Conservation (phyloP, 495 filamentous ascomycete species). For the Penicillium simplicissimum region DNA sequence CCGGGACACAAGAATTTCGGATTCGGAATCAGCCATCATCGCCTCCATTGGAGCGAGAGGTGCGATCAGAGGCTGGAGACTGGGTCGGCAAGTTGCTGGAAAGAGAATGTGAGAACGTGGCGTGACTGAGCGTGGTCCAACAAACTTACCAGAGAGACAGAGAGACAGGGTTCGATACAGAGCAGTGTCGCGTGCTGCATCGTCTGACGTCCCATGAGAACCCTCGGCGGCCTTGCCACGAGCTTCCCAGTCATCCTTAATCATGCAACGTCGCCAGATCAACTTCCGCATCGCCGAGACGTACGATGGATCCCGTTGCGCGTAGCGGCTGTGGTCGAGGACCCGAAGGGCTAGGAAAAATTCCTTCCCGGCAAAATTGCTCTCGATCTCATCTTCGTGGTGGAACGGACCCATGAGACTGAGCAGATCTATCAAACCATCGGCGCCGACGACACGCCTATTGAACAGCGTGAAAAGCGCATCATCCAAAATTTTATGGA, state of each 20-base stretch:
- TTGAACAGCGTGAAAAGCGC: constrained; percentile 65
- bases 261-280: constrained; percentile 81
- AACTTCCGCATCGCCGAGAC: constrained; percentile 61
- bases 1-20: constrained; percentile 53
- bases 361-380: constrained; percentile 46
- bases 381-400: constrained; percentile 35
- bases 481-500: constrained; percentile 63
- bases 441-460: constrained; percentile 64
- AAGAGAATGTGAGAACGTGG: constrained; percentile 5
- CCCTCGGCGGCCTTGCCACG: constrained; percentile 40
- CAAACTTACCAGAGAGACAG: constrained; percentile 36
- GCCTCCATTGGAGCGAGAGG: constrained; percentile 51
- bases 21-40: constrained; percentile 50
- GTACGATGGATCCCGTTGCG: constrained; percentile 49
- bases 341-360: constrained; percentile 74
- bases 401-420: constrained; percentile 61
- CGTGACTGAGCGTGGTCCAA: neutral
- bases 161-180: constrained; percentile 35
- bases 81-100: constrained; percentile 21
- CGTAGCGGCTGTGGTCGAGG: constrained; percentile 56
- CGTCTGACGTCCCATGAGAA: constrained; percentile 27
- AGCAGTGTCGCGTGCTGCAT: constrained; percentile 30
- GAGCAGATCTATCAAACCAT: constrained; percentile 76
- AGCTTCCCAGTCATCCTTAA: constrained; percentile 73
- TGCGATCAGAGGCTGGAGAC: constrained; percentile 33